Evolutionary conservation across 306 rosid genomes (phyloP).

Genomic region (Pterocarpus santalinus): DNA sequence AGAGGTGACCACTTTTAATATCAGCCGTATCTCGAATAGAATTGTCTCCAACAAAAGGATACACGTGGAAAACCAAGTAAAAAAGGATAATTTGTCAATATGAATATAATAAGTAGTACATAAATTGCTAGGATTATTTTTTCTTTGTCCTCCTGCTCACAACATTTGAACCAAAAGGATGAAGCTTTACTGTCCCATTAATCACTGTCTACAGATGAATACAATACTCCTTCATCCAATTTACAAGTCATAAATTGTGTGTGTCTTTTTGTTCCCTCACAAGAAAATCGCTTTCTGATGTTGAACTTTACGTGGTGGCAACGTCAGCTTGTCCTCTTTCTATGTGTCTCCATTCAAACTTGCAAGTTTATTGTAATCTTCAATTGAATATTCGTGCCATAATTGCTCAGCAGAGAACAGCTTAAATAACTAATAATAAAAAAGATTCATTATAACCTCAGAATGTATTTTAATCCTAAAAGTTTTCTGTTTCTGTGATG

Average conservation of each 20-base stretch:
- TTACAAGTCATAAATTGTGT: neutral
- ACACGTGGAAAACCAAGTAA: too few relatives aligned
- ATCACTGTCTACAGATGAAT: neutral
- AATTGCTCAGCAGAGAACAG: neutral
- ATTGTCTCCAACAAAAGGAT: too few relatives aligned
- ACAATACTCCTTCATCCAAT: constrained; percentile 2
- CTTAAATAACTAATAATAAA: neutral
- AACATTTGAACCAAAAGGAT: neutral
- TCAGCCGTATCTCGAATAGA: too few relatives aligned
- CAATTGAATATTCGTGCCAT: constrained; percentile 18
- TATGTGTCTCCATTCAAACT: constrained; percentile 20
- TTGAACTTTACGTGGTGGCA: neutral
- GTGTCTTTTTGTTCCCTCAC: constrained; percentile 15
- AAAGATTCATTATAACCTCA: neutral
- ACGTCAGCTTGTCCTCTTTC: neutral
- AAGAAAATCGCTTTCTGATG: neutral
- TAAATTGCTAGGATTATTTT: neutral
- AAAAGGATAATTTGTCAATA: too few relatives aligned
- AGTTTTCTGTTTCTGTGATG: neutral
- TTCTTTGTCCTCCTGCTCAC: neutral
- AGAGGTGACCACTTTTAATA: too few relatives aligned
- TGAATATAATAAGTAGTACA: neutral
- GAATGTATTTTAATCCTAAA: constrained; percentile 6
- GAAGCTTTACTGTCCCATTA: neutral
- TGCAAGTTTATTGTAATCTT: neutral